Base-by-base conservation (phyloP, 2,329 filamentous ascomycete genomes). In the Cadophora sp. region DNA sequence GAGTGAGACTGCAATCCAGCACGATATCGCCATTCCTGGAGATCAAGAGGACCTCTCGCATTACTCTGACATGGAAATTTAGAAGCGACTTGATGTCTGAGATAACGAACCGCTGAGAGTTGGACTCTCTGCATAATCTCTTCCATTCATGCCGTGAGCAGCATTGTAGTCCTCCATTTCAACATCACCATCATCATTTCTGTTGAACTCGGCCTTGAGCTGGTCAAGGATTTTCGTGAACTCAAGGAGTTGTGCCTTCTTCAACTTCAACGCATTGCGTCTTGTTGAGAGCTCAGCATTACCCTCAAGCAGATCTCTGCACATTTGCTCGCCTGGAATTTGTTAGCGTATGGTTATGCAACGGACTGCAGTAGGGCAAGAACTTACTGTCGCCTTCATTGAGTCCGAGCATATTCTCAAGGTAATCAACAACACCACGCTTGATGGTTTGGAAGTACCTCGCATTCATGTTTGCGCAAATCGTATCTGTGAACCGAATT, bases 401-500 rank as follows among this genome's bases (percentile, higher is more conserved):
- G 24, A 61, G 58, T n/a, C 58, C 64, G 9, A 70, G 56, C n/a
- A 60, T 34, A 4, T 58, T 12, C 26, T 70, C 69, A 14, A 58
- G 46, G 16, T 34, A 50, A 9, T 22, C n/a, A n/a, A 70, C 64
- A 7, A 51, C 22, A 2, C 64, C 50, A 12, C 51, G 40, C 12
- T 43, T 31, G 16, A 70, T 63, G 2, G 31, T 50, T 3, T 22
- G 37, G 43, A 68, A 68, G n/a, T 59, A 61, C 19, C 40, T 46
- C 11, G 27, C 48, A 31, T 68, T 58, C 22, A 68, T 64, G 12
- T 27, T 51, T 5, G 58, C 24, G 31, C 75, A 79, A 0, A 75
- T 64, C 26, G 61, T 69, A 50, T 94, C 91, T 0, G 88, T 83
- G 73, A 93, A 91, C 1, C 91, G 85, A 40, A 83, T 80, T 0